A percentile compares a stretch with the other conserved stretches of the same genome.
These are phyloP conservation scores for Primulina huaijiensis DNA, from an alignment of 257 asterid species.

Conservation along the genomic window DNA sequence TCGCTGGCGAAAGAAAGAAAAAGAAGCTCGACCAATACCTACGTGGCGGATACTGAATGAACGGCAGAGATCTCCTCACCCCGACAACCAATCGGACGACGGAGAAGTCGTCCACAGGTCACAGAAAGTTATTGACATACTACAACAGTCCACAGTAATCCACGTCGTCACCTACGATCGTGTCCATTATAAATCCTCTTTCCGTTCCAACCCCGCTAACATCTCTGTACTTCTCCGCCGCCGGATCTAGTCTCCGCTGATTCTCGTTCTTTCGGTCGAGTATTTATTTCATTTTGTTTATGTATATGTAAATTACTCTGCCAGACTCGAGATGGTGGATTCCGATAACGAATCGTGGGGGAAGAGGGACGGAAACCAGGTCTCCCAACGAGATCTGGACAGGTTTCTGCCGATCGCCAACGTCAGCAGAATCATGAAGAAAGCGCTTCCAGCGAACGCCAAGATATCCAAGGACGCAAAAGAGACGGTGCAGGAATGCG, in stretches of 20 bases:
- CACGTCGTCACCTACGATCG: not conserved
- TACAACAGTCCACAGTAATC: not conserved
- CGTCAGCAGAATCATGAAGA: slow-evolving; percentile 24
- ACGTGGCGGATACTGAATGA: not conserved
- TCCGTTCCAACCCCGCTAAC: not conserved
- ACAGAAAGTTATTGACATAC: not conserved
- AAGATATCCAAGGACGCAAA: slow-evolving; percentile 23
- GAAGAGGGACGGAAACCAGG: slow-evolving; percentile 11
- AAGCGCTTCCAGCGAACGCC: slow-evolving; percentile 21
- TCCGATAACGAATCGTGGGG: slow-evolving; percentile 17
- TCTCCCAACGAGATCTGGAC: slow-evolving; percentile 16
- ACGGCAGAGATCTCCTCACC: slow-evolving; percentile 4
- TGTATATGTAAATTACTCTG: not conserved
- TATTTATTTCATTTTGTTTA: not conserved
- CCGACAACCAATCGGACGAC: not conserved
- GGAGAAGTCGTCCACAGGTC: not conserved
- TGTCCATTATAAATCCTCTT: slow-evolving; percentile 4
- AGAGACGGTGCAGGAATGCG: slow-evolving; percentile 24
- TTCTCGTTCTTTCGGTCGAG: too few relatives aligned
- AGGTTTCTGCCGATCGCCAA: slow-evolving; percentile 20
- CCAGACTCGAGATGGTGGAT: not conserved
- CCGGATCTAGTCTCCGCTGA: not conserved
- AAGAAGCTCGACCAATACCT: not conserved
- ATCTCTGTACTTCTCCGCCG: not conserved
- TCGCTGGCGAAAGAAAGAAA: not conserved